A percentile compares a stretch with the other conserved stretches of the same genome.
These are phyloP conservation scores for Pseudotsuga menziesii DNA, from an alignment of 75 land plant genomes.

Conservation along the genomic window DNA sequence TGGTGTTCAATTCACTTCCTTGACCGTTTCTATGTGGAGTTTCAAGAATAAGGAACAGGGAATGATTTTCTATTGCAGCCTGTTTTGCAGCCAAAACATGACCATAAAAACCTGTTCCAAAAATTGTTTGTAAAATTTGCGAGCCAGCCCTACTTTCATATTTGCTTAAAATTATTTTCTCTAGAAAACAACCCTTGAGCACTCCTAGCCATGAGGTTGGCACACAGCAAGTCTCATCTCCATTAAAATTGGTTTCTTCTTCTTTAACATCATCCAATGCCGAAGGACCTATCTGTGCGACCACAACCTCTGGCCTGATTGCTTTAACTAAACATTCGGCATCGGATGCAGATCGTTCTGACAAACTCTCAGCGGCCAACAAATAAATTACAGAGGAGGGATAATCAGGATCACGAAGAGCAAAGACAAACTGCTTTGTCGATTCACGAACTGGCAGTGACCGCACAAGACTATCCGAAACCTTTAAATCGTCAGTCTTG, in stretches of 20 bases:
- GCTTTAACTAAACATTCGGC: constrained; percentile 46
- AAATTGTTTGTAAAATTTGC: constrained; percentile 52
- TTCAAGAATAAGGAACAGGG: constrained; percentile 54
- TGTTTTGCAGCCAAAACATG: constrained; percentile 65
- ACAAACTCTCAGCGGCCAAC: constrained; percentile 48
- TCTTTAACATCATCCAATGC: constrained; percentile 16
- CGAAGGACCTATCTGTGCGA: constrained; percentile 47
- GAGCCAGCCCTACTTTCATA: constrained; percentile 63
- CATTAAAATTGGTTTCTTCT: constrained; percentile 25
- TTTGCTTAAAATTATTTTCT: constrained; percentile 30
- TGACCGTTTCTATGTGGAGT: constrained; percentile 29
- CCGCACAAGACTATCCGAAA: constrained; percentile 37
- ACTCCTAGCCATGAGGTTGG: constrained; percentile 67
- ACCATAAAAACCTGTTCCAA: constrained; percentile 72
- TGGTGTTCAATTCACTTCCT: background rate
- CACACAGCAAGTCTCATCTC: constrained; percentile 7
- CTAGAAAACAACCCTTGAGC: constrained; percentile 43
- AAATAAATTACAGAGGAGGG: constrained; percentile 52
- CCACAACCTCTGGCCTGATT: constrained; percentile 57
- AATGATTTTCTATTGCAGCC: constrained; percentile 58
- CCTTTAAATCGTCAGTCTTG: constrained; percentile 41
- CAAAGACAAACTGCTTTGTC: constrained; percentile 65
- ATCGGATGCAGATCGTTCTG: constrained; percentile 67
- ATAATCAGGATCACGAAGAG: constrained; percentile 42
- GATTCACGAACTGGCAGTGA: constrained; percentile 39